These are phyloP conservation scores for Arthrocladium fulminans DNA, from an alignment of 2,329 filamentous ascomycete species.

Conservation along the genomic window DNA sequence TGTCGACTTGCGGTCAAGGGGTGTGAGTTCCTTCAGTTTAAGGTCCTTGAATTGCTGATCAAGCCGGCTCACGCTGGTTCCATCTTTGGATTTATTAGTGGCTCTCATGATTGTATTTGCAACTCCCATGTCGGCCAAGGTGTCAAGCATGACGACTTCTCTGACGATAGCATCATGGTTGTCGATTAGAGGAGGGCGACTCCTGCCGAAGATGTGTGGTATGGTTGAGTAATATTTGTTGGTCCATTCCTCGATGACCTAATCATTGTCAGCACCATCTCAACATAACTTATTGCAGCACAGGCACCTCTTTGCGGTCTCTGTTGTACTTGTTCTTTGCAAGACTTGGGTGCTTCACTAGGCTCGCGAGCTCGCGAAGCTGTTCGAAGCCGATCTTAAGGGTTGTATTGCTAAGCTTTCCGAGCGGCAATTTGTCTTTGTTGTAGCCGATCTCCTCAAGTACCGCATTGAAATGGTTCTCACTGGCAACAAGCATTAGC, in stretches of 20 bases:
- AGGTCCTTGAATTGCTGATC: constrained; percentile 66
- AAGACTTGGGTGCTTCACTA: constrained; percentile 49
- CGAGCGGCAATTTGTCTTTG: constrained; percentile 64
- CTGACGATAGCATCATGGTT: constrained; percentile 52
- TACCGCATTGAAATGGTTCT: constrained; percentile 53
- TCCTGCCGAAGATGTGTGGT: constrained; percentile 69
- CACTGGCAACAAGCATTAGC: constrained; percentile 27
- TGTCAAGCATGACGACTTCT: constrained; percentile 73
- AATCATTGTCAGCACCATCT: neutral
- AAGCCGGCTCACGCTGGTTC: constrained; percentile 51
- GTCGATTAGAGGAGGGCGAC: constrained; percentile 51
- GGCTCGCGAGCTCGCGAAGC: constrained; percentile 62
- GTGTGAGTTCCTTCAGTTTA: constrained; percentile 66
- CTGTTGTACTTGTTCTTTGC: constrained; percentile 39
- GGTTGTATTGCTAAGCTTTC: constrained; percentile 71
- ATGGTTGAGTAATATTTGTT: constrained; percentile 74
- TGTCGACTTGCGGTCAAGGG: constrained; percentile 47
- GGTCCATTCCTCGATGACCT: constrained; percentile 54
- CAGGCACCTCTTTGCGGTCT: constrained; percentile 18
- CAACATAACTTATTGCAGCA: neutral
- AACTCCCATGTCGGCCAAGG: constrained; percentile 70
- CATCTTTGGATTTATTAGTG: constrained; percentile 43
- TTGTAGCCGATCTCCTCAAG: constrained; percentile 37
- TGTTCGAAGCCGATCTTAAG: constrained; percentile 65
- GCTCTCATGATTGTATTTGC: constrained; percentile 67